phyloP scores from a whole-genome alignment of 108 stramenopile genomes.

The Schizochytrium sp. region DNA sequence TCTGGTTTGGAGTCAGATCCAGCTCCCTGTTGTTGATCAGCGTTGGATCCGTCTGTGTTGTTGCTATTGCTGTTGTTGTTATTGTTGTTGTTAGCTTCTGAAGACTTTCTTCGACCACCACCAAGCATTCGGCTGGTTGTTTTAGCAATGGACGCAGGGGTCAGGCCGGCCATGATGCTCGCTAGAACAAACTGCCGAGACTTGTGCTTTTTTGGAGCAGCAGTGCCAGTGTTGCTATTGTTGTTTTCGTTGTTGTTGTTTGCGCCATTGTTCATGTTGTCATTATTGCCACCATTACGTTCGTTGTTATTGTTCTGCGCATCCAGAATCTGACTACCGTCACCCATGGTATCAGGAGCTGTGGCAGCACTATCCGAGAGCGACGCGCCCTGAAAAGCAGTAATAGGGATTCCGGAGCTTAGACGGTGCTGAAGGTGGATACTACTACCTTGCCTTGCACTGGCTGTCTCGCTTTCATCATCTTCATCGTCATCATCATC shows the following conservation, averaged over 20 bases:
- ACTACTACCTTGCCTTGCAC: too few species aligned
- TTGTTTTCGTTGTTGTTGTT: not conserved
- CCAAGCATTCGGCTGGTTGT: conserved; percentile 38
- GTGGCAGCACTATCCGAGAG: too few species aligned
- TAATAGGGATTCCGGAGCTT: too few species aligned
- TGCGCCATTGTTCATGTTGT: not conserved
- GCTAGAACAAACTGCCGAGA: not conserved
- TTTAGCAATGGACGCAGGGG: conserved; percentile 6
- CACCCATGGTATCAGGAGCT: not conserved
- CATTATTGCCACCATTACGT: not conserved
- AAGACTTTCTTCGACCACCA: not conserved
- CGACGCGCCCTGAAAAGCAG: too few species aligned
- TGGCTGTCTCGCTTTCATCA: too few species aligned
- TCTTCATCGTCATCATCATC: too few species aligned
- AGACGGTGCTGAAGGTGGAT: too few species aligned
- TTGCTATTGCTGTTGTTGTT: too few species aligned
- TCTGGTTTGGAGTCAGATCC: too few species aligned
- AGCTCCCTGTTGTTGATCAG: too few species aligned
- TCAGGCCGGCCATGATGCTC: not conserved
- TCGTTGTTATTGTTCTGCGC: not conserved
- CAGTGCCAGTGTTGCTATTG: not conserved
- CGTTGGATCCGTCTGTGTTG: too few species aligned
- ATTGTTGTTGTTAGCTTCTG: not conserved
- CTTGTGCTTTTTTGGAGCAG: not conserved
- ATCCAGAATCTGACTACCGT: not conserved